Evolutionary conservation across 177 flowering plant genomes (phyloP).

Genomic region (Vitis hybrid): DNA sequence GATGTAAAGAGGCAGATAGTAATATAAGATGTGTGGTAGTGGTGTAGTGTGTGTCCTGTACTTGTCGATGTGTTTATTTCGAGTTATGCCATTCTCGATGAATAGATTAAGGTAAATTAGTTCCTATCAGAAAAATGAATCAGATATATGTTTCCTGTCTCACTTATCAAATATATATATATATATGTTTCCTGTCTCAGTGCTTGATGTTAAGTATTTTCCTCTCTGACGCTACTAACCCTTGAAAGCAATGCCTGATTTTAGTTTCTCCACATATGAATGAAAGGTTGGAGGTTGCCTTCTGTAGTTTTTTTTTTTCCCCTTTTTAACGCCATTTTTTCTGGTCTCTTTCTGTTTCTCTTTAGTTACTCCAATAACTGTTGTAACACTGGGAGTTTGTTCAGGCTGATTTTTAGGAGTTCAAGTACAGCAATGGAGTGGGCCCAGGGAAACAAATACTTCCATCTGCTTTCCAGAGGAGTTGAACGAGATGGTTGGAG

Average conservation of each 20-base stretch:
- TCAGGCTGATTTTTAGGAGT: slow-evolving; percentile 66
- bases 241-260: neutral
- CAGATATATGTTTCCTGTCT: too few species aligned
- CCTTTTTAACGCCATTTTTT: neutral
- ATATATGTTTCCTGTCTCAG: too few species aligned
- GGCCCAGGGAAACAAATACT: slow-evolving; percentile 71
- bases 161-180: too few species aligned
- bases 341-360: neutral
- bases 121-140: too few species aligned
- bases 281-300: too few species aligned
- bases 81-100: too few species aligned
- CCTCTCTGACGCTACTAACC: neutral
- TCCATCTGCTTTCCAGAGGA: slow-evolving; percentile 66
- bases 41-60: too few species aligned
- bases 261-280: too few species aligned
- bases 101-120: too few species aligned
- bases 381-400: slow-evolving; percentile 6
- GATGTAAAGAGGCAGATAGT: too few species aligned
- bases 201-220: neutral
- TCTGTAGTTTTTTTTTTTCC: neutral
- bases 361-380: neutral
- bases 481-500: slow-evolving; percentile 94
- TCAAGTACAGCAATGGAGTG: slow-evolving; percentile 76
- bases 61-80: too few species aligned
- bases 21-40: too few species aligned